phyloP scores from a whole-genome alignment of 2,329 filamentous ascomycete genomes.

The Gyromitra esculenta region DNA sequence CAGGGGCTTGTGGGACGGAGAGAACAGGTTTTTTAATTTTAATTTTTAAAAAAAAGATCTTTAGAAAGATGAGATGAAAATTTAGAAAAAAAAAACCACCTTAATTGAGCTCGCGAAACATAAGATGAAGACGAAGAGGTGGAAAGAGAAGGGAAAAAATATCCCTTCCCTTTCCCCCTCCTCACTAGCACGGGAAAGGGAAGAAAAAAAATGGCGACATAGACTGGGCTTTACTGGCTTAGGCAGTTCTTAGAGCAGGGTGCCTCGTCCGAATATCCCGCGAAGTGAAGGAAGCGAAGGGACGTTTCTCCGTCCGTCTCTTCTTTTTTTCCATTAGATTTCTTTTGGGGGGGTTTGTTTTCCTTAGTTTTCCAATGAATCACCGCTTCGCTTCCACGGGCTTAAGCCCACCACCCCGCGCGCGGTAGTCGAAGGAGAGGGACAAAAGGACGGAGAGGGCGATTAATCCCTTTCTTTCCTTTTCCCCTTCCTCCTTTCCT shows the following conservation, averaged over 20 bases:
- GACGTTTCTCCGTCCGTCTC: neutral
- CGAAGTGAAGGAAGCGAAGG: neutral
- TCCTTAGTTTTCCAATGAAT: neutral
- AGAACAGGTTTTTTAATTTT: neutral
- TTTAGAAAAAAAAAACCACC: too few species aligned
- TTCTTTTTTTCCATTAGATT: neutral
- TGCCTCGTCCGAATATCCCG: constrained; percentile 1
- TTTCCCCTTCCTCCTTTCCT: neutral
- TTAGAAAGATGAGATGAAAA: too few species aligned
- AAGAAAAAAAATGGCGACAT: constrained; percentile 33
- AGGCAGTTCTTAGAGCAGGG: neutral
- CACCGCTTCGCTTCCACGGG: neutral
- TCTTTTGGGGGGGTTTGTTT: too few species aligned
- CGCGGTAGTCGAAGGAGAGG: neutral
- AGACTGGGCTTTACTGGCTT: constrained; percentile 12
- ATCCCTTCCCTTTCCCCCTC: neutral
- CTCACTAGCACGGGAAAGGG: constrained; percentile 25
- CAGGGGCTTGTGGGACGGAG: neutral
- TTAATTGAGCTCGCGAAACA: neutral
- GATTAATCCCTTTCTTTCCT: neutral
- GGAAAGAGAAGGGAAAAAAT: constrained; percentile 1
- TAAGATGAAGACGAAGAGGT: constrained; percentile 2
- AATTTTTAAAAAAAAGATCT: too few species aligned
- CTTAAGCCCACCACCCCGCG: neutral
- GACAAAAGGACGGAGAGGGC: too few species aligned